Base-by-base conservation (phyloP, 2,329 filamentous ascomycete species). In the Fusarium bulbicola region DNA sequence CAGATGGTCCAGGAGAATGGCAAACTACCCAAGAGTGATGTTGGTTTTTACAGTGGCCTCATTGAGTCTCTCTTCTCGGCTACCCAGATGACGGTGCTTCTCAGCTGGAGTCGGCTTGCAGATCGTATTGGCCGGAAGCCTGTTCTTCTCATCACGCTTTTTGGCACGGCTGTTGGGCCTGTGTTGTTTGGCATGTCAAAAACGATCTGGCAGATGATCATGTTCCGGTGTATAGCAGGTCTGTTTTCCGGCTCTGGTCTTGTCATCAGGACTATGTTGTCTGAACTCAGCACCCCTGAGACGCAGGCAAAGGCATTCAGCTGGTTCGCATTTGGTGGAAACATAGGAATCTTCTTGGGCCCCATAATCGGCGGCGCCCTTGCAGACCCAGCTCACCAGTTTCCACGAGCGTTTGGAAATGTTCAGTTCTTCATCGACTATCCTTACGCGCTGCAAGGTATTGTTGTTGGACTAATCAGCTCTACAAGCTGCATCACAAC, bases 31-130 rank as follows among this genome's bases (percentile, higher is more conserved):
- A 84, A 89, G 49, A 82, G 87, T n/a, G 91, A 94, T 79, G 90
- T 94, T 7, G 93, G 93, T 5, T 95, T 95, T 83, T 95, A 94
- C 84, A 90, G 87, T 64, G 93, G 93, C 5, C 83, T 95, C 18
- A 94, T 95, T 78, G 90, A 92, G 83, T 89, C 89, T 45, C 82
- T 94, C 36, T 95, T 95, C 82, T 93, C 91, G 6, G 82, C 92
- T 11, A 92, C 91, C 0, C 93, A 95, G 81, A 94, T 94, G 86
- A 63, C 89, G n/a, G 87, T 95, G 65, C 93, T 95, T 90, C 88
- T 95, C 32, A 83, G 86, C 70, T 95, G 93, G 92, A 92, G 92
- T 56, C 85, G 84, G 15, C 78, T 83, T 5, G 78, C 83, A 7
- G 93, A 96, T 80, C 86, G 88, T 13, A 81, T 91, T 43, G 93